These are phyloP conservation scores for Sporothrix humicola DNA, from an alignment of 2,329 filamentous ascomycete species.

Conservation along the genomic window DNA sequence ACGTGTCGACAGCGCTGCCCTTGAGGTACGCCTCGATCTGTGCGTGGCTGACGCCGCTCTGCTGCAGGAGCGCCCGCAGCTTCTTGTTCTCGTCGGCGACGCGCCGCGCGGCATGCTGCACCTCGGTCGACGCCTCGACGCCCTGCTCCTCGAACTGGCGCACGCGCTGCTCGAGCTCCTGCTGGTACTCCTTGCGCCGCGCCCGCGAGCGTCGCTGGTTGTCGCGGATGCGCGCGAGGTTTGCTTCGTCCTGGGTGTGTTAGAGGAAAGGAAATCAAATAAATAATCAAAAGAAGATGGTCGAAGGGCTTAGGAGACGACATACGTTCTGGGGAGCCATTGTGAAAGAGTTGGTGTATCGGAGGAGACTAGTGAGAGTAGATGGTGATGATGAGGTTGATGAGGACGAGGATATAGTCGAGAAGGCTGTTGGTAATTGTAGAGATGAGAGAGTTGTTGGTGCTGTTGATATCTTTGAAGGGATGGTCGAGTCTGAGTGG, in stretches of 20 bases:
- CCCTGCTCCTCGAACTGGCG: conserved; percentile 68
- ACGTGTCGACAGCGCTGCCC: conserved; percentile 7
- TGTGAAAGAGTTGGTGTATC: neutral
- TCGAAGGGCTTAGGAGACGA: neutral
- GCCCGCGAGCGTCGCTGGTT: conserved; percentile 79
- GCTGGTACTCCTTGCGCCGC: conserved; percentile 73
- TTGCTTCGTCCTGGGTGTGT: conserved; percentile 37
- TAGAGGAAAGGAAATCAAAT: neutral
- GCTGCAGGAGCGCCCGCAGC: conserved; percentile 63
- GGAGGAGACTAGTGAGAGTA: neutral
- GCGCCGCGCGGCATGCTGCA: conserved; percentile 70
- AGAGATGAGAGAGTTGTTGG: neutral
- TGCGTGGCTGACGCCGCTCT: conserved; percentile 62
- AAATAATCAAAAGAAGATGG: neutral
- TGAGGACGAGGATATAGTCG: neutral
- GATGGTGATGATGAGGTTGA: neutral
- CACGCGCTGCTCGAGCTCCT: conserved; percentile 69
- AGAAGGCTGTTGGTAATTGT: neutral
- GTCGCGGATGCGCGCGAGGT: conserved; percentile 68
- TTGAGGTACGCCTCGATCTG: conserved; percentile 55
- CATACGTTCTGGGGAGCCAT: conserved; percentile 32
- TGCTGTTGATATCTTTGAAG: neutral
- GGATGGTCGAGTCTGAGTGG: neutral
- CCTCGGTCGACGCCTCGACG: conserved; percentile 71
- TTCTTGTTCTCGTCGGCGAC: conserved; percentile 73